Percentiles rank a stretch among this genome's conserved stretches.
Conservation (phyloP, 2,329 filamentous ascomycete genomes). For the Alternaria novae-zelandiae region DNA sequence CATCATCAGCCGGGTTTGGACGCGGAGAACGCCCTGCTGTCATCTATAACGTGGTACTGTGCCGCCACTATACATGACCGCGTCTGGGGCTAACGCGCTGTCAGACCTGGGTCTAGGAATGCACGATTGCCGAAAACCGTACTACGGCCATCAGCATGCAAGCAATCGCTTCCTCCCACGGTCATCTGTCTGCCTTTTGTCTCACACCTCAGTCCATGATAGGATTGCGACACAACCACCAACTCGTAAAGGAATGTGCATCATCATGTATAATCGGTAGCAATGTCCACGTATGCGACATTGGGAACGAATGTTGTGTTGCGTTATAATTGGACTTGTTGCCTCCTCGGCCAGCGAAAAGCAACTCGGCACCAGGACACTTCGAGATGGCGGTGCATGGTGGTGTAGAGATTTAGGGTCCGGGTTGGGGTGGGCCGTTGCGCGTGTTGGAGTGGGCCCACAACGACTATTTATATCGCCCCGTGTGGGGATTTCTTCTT, state of each 20-base stretch:
- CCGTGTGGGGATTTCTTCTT: constrained; percentile 2
- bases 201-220: neutral
- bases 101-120: neutral
- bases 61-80: neutral
- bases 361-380: neutral
- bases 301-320: neutral
- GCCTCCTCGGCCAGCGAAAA: neutral
- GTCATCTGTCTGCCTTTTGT: neutral
- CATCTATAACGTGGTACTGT: neutral
- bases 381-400: neutral
- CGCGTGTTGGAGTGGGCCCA: neutral
- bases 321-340: constrained; percentile 1
- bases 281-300: neutral
- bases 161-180: neutral
- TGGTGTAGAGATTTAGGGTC: neutral
- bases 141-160: constrained; percentile 5
- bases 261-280: constrained; percentile 4
- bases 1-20: neutral
- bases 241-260: neutral
- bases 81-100: neutral
- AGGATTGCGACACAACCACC: neutral
- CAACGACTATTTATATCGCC: constrained; percentile 13
- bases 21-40: constrained; percentile 4
- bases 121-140: constrained; percentile 10
- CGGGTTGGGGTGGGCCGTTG: constrained; percentile 1